These are phyloP conservation scores for Metarhizium robertsii DNA, from an alignment of 2,329 filamentous ascomycete genomes.

Conservation along the genomic window DNA sequence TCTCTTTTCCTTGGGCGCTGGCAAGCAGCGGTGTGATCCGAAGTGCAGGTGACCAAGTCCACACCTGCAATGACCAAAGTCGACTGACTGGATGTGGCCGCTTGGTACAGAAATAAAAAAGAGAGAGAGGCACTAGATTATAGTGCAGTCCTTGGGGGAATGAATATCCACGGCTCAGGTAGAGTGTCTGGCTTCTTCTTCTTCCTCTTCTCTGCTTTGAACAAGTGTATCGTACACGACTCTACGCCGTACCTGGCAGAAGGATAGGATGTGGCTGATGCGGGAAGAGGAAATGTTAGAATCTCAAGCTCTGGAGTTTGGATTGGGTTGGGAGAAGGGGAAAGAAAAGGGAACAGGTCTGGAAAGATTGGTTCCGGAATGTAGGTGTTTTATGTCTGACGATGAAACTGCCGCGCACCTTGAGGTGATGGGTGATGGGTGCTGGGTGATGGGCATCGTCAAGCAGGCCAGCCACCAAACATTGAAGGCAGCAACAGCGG, in stretches of 20 bases:
- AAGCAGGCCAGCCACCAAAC: too few species aligned
- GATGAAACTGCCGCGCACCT: conserved; percentile 1
- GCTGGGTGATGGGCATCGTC: too few species aligned
- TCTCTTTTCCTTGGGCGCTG: background rate
- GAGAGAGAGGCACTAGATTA: conserved; percentile 3
- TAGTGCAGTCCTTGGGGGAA: conserved; percentile 5
- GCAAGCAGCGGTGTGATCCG: conserved; percentile 7
- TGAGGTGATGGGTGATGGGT: too few species aligned
- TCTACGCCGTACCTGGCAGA: background rate
- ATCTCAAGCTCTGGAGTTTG: background rate
- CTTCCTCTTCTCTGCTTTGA: background rate
- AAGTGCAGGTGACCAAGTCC: conserved; percentile 5
- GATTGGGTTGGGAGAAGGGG: background rate
- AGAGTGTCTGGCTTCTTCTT: background rate
- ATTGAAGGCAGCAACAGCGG: background rate
- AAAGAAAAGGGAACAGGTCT: background rate
- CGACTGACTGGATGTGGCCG: conserved; percentile 2
- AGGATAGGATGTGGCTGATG: background rate
- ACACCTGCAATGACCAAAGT: conserved; percentile 5
- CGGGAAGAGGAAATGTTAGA: background rate
- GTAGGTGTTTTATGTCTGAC: conserved; percentile 6
- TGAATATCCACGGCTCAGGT: background rate
- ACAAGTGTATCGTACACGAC: background rate
- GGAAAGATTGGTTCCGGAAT: background rate
- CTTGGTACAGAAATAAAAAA: background rate